Base-by-base conservation (phyloP, 2,329 filamentous ascomycete genomes). In the Cordyceps tenuipes region DNA sequence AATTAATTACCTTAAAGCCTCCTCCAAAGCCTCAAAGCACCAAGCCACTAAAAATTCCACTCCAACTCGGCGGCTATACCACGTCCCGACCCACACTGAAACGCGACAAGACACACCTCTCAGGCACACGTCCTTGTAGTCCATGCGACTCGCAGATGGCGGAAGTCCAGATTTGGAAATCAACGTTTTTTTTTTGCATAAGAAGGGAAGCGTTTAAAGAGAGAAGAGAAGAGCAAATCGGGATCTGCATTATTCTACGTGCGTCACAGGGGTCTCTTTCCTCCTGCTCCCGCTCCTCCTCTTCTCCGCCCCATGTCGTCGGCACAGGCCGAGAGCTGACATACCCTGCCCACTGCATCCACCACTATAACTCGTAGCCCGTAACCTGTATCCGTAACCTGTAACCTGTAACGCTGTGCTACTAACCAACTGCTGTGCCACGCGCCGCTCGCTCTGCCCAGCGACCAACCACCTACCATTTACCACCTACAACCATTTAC, bases 1-100 rank as follows among this genome's bases (percentile, higher is more conserved):
- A n/a, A n/a, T n/a, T n/a, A n/a, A n/a, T n/a, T n/a, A 23, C 23
- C 23, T 23, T 23, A 23, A 23, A 4, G 23, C 23, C 23, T 23
- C 53, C 19, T 34, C 26, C n/a, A 54, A 54, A 29, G n/a, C n/a
- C 13, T n/a, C 39, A 43, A 43, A 34, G 29, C 53, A 56, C n/a
- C 43, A 23, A 23, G 54, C 15, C 31, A 49, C 44, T 49, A 5
- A 46, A 46, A 43, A 44, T 44, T 19, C 56, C 56, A 58, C 56
- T 34, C 23, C 57, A 59, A 29, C 41, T 36, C 43, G 48, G 57
- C 57, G 57, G 57, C 57, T 59, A 59, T 50, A 44, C 47, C 49
- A 51, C 39, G 12, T 59, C 29, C 19, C 13, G 56, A 19, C 57
- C 57, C 57, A 59, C 49, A 17, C 39, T 34, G 57, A 59, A 59